These are phyloP conservation scores for Rubroboletus pulcherrimus DNA, from an alignment of 768 basidiomycete genomes.

Conservation along the genomic window DNA sequence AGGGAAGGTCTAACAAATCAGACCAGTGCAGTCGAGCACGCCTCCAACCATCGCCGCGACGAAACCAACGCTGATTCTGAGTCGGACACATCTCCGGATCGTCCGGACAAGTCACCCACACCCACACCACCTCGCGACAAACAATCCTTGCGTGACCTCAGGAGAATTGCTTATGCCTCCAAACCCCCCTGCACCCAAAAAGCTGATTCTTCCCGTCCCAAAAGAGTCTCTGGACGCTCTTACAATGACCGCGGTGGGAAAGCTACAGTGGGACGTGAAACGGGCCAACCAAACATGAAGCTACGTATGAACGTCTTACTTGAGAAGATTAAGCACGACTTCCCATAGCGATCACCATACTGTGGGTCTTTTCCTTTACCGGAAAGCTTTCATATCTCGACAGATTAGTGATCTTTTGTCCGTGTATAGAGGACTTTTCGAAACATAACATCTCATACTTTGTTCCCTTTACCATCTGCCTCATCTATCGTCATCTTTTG, in stretches of 20 bases:
- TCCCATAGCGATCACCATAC: constrained; percentile 28
- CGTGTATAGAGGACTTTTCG: background rate
- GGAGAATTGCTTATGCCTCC: constrained; percentile 58
- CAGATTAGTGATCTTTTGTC: background rate
- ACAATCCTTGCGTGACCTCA: constrained; percentile 54
- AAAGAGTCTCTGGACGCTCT: constrained; percentile 13
- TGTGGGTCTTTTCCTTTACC: constrained; percentile 1
- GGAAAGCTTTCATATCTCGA: background rate
- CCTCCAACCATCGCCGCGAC: background rate
- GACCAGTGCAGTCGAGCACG: background rate
- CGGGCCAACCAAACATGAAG: constrained; percentile 73
- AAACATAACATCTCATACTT: constrained; percentile 34
- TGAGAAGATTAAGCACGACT: constrained; percentile 75
- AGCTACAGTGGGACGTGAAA: constrained; percentile 23
- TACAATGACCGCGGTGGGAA: constrained; percentile 28
- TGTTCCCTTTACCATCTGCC: constrained; percentile 53
- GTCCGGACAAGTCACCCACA: constrained; percentile 1
- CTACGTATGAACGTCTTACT: constrained; percentile 83
- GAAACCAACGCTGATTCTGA: background rate
- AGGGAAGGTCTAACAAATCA: constrained; percentile 35
- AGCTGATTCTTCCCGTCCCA: constrained; percentile 38
- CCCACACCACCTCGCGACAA: constrained; percentile 7
- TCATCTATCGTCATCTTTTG: constrained; percentile 40
- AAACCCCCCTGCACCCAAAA: constrained; percentile 57
- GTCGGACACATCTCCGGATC: background rate